These are phyloP conservation scores for Neurospora sp. DNA, from an alignment of 495 filamentous ascomycete species.

Conservation along the genomic window DNA sequence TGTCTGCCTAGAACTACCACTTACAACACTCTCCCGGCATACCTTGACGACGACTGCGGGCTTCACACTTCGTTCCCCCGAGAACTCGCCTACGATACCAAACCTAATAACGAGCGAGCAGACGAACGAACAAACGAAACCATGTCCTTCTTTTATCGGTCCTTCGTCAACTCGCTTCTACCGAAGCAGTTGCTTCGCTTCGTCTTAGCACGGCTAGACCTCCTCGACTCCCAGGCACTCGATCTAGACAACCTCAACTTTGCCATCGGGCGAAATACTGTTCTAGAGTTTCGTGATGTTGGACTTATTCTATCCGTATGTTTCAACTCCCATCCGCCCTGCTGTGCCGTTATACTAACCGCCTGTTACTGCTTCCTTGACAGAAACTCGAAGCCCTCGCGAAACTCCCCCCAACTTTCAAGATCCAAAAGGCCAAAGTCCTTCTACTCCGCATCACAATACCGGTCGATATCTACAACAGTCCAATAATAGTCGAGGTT, in stretches of 20 bases:
- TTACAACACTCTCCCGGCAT: neutral
- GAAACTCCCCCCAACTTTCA: constrained; percentile 57
- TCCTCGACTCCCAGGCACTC: constrained; percentile 71
- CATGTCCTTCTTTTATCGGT: constrained; percentile 56
- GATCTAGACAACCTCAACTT: constrained; percentile 74
- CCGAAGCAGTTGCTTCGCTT: constrained; percentile 77
- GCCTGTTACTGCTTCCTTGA: neutral
- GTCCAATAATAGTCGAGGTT: constrained; percentile 64
- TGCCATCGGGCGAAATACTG: constrained; percentile 62
- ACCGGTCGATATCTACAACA: constrained; percentile 71
- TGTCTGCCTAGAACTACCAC: neutral
- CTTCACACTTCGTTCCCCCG: neutral
- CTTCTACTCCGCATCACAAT: constrained; percentile 63
- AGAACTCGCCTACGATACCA: neutral
- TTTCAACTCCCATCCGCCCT: neutral
- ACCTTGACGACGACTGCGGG: neutral
- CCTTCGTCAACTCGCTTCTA: constrained; percentile 53
- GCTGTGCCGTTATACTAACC: neutral
- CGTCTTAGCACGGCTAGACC: constrained; percentile 64
- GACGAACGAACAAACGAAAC: neutral
- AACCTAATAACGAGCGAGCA: neutral
- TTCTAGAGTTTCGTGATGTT: constrained; percentile 73
- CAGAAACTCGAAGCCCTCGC: constrained; percentile 69
- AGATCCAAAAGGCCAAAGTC: constrained; percentile 60
- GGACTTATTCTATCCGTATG: constrained; percentile 46